phyloP scores from a whole-genome alignment of 306 rosid species.

The Quercus rubra region DNA sequence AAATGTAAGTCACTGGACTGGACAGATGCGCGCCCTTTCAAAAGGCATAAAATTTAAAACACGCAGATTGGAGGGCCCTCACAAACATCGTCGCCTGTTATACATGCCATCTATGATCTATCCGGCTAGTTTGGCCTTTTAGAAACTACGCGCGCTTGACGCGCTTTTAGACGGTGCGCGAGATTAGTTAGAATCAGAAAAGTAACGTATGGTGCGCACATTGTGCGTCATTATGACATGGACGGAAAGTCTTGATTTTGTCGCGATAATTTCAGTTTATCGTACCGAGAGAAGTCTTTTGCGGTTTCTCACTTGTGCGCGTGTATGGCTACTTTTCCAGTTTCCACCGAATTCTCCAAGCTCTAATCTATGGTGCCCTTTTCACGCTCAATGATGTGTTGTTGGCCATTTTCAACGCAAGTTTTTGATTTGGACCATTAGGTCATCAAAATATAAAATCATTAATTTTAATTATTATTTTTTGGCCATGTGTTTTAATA shows the following conservation, averaged over 20 bases:
- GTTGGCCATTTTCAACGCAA: too few relatives aligned
- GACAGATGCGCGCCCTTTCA: too few relatives aligned
- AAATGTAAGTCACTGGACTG: too few relatives aligned
- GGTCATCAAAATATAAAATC: too few relatives aligned
- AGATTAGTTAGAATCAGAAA: background rate
- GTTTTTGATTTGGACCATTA: too few relatives aligned
- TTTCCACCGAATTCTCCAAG: constrained; percentile 12
- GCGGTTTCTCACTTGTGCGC: background rate
- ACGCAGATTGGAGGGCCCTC: background rate
- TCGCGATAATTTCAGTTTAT: background rate
- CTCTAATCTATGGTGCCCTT: background rate
- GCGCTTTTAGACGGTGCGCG: constrained; percentile 2
- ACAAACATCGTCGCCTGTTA: background rate
- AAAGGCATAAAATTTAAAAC: too few relatives aligned
- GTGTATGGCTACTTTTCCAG: background rate
- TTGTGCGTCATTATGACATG: constrained; percentile 6
- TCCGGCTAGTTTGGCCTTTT: background rate
- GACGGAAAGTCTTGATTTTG: background rate
- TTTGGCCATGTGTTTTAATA: too few relatives aligned
- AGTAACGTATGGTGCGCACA: constrained; percentile 22
- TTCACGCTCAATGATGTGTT: too few relatives aligned
- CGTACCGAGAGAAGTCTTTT: background rate
- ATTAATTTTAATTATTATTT: too few relatives aligned
- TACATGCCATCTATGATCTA: constrained; percentile 12
- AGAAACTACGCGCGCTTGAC: background rate